phyloP scores from a whole-genome alignment of 2,329 filamentous ascomycete genomes.

The Penicillium aurantiogriseum region DNA sequence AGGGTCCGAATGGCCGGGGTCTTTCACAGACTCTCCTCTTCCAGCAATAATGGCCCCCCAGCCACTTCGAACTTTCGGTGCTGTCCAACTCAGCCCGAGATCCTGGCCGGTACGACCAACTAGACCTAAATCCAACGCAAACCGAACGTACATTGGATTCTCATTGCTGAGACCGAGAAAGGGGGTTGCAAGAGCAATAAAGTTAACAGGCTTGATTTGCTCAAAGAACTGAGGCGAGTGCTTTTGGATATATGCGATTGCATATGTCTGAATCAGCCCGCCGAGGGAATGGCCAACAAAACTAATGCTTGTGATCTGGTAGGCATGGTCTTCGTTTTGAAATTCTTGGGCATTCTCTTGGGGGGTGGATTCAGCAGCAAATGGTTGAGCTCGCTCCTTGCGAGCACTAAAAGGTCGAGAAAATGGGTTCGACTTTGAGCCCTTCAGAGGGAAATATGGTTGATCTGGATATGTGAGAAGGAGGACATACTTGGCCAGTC shows the following conservation, averaged over 20 bases:
- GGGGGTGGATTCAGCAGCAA: constrained; percentile 37
- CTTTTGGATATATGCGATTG: constrained; percentile 93
- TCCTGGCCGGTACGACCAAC: constrained; percentile 97
- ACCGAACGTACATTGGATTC: constrained; percentile 95
- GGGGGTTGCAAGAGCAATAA: constrained; percentile 81
- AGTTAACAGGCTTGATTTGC: constrained; percentile 81
- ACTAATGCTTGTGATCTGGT: constrained; percentile 89
- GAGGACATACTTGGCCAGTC: constrained; percentile 86
- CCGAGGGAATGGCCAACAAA: constrained; percentile 92
- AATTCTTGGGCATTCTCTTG: constrained; percentile 44
- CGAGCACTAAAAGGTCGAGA: constrained; percentile 49
- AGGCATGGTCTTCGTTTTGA: constrained; percentile 52
- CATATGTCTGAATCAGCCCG: constrained; percentile 87
- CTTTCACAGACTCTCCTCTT: constrained; percentile 59
- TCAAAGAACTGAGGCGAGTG: constrained; percentile 91
- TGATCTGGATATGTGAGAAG: constrained; percentile 92
- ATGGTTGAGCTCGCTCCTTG: constrained; percentile 31
- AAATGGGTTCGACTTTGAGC: constrained; percentile 50
- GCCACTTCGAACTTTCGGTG: constrained; percentile 78
- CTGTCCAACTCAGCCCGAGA: constrained; percentile 88
- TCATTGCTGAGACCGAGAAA: constrained; percentile 93
- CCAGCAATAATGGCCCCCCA: constrained; percentile 87
- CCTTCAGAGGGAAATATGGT: constrained; percentile 71
- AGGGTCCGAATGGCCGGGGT: constrained; percentile 62
- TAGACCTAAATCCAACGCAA: constrained; percentile 91